Evolutionary conservation across 2,329 filamentous ascomycete species (phyloP).

Genomic region (Monosporascus sp.): DNA sequence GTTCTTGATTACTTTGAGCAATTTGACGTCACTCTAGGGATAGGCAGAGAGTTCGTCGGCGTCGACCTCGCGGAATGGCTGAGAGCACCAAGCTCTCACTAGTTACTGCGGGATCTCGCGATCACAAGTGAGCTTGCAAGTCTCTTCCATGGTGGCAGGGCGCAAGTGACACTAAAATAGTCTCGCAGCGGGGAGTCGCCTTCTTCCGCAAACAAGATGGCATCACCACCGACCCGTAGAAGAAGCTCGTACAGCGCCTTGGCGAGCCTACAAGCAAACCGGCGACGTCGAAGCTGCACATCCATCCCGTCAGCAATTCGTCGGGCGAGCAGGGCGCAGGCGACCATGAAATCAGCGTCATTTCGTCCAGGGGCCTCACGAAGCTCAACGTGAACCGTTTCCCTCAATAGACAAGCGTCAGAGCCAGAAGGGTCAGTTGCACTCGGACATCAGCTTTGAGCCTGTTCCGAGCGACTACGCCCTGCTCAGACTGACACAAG

Average conservation of each 20-base stretch:
- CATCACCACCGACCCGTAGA: constrained; percentile 58
- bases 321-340: constrained; percentile 45
- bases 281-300: constrained; percentile 48
- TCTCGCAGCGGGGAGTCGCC: constrained; percentile 64
- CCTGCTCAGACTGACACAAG: constrained; percentile 37
- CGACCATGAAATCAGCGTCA: constrained; percentile 59
- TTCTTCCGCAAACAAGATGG: constrained; percentile 63
- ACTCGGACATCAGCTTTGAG: constrained; percentile 53
- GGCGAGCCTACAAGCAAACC: constrained; percentile 55
- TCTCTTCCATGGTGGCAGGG: not conserved
- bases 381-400: constrained; percentile 41
- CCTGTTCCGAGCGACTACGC: constrained; percentile 51
- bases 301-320: constrained; percentile 53
- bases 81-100: constrained; percentile 55
- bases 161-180: constrained; percentile 28
- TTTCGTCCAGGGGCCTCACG: constrained; percentile 51
- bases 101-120: constrained; percentile 59
- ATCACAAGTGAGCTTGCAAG: constrained; percentile 49
- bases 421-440: constrained; percentile 40
- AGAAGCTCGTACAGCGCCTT: constrained; percentile 56
- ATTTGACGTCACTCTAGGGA: constrained; percentile 56
- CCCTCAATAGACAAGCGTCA: constrained; percentile 35
- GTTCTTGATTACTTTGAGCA: constrained; percentile 45
- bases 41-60: constrained; percentile 56
- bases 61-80: constrained; percentile 57